Evolutionary conservation across 2,329 filamentous ascomycete species (phyloP).

Genomic region (Penicillium sp.): DNA sequence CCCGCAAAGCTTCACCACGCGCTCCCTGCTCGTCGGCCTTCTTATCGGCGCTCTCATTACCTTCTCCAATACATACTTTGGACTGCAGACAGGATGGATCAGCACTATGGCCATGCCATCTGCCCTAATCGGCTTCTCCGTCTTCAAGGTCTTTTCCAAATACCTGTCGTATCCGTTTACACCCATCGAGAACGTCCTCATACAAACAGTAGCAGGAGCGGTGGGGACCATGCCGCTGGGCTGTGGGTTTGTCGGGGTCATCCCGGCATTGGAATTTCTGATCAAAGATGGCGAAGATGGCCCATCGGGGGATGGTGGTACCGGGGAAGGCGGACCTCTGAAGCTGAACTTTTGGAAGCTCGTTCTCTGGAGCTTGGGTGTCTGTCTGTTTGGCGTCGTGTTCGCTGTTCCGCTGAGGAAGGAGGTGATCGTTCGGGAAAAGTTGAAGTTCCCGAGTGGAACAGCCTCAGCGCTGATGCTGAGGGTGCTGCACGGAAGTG

Average conservation of each 20-base stretch:
- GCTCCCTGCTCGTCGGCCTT: conserved; percentile 70
- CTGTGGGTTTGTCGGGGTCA: conserved; percentile 88
- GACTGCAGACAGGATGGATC: conserved; percentile 76
- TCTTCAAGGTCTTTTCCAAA: conserved; percentile 70
- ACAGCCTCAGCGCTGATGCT: conserved; percentile 94
- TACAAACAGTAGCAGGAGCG: conserved; percentile 89
- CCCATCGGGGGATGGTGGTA: conserved; percentile 59
- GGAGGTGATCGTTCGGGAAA: conserved; percentile 87
- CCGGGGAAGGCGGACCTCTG: conserved; percentile 70
- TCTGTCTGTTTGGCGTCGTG: conserved; percentile 93
- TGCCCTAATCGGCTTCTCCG: conserved; percentile 84
- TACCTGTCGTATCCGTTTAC: conserved; percentile 73
- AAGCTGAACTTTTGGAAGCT: conserved; percentile 64
- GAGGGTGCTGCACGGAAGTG: conserved; percentile 75
- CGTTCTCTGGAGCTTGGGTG: conserved; percentile 79
- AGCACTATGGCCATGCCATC: conserved; percentile 95
- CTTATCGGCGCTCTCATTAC: conserved; percentile 82
- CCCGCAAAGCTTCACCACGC: conserved; percentile 67
- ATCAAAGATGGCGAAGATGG: conserved; percentile 69
- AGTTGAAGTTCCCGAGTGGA: conserved; percentile 86
- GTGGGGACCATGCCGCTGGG: conserved; percentile 96
- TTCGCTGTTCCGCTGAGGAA: conserved; percentile 85
- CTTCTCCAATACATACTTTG: conserved; percentile 97
- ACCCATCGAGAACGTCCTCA: conserved; percentile 89
- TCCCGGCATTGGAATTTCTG: conserved; percentile 84